These are phyloP conservation scores for Candida parachauliodes DNA, from an alignment of 805 yeast species.

Conservation along the genomic window DNA sequence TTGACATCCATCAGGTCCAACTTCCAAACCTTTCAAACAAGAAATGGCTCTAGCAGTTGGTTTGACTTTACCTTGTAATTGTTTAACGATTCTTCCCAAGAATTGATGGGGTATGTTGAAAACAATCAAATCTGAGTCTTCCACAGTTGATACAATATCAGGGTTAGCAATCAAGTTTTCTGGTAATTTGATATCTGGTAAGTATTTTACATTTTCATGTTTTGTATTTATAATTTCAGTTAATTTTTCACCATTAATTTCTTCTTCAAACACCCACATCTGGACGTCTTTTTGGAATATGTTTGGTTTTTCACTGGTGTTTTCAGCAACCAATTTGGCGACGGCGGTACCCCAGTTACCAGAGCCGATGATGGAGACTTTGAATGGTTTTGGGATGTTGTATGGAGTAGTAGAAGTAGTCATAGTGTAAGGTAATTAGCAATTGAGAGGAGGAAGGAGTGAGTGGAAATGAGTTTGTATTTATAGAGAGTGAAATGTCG, in stretches of 20 bases:
- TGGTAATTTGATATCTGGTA: constrained; percentile 87
- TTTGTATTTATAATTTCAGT: constrained; percentile 86
- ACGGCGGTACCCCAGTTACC: constrained; percentile 99
- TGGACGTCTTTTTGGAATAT: constrained; percentile 71
- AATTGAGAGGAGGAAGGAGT: not conserved
- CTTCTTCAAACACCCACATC: constrained; percentile 97
- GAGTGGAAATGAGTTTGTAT: no score
- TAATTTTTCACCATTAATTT: constrained; percentile 69
- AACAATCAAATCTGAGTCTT: constrained; percentile 79
- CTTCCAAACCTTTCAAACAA: constrained; percentile 93
- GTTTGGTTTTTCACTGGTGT: constrained; percentile 65
- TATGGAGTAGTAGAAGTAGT: constrained; percentile 23
- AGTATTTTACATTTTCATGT: constrained; percentile 92
- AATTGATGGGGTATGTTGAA: constrained; percentile 98
- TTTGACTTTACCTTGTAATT: constrained; percentile 71
- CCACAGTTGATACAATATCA: constrained; percentile 68
- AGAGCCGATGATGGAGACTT: constrained; percentile 76
- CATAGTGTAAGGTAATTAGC: not conserved
- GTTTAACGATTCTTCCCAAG: constrained; percentile 69
- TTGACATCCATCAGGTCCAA: constrained; percentile 79
- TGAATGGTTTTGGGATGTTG: constrained; percentile 33
- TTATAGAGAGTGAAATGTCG: no score
- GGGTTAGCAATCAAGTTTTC: constrained; percentile 86
- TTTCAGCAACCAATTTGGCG: constrained; percentile 92
- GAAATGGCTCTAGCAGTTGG: constrained; percentile 82